Evolutionary conservation across 257 asterid genomes (phyloP), one percentile per base, ranked within the genome.

Genomic region (Apocynum venetum): DNA sequence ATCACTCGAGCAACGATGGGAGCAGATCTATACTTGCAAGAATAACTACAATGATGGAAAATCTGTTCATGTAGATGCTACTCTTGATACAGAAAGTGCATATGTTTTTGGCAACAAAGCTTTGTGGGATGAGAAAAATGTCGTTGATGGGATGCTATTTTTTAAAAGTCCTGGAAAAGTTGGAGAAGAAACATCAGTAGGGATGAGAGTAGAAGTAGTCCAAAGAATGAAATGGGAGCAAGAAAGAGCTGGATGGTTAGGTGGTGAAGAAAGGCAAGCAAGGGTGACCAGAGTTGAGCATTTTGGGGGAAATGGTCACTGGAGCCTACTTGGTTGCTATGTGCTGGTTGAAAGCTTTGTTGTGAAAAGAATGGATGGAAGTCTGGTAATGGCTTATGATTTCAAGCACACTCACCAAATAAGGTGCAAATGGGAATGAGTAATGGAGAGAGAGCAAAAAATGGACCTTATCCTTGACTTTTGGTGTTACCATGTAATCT

Each of bases 1-100:
- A 63, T 87, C 88, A 14, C 80, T 91, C 1, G 96, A 91, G 83
- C 90, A 83, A 71, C 83, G 90, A 55, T 89, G 95, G 97, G 91
- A 87, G 59, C 73, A 44, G 82, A 71, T 91, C 31, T 87, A 83
- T 70, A 15, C 84, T 4, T 61, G 85, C 60, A 65, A 53, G 66
- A 87, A 74, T 12, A 46, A 52, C 13, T 59, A 43, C 8, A 35
- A 57, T 20, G 59, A 66, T 43, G 81, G 61, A 57, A 80, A 76
- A 6, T 77, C 83, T 9, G 86, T 91, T 59, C 74, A 43, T 20
- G 43, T 88, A 8, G 93, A 89, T 80, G 77, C 47, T 49, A 31
- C 25, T 3, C 31, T 89, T 65, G 89, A 86, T 3, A 83, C 31
- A 0, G 88, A 86, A 77, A 79, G 61, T 49, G 87, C 51, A 43